phyloP scores from a whole-genome alignment of 768 basidiomycete genomes.

The Kwoniella europaea region DNA sequence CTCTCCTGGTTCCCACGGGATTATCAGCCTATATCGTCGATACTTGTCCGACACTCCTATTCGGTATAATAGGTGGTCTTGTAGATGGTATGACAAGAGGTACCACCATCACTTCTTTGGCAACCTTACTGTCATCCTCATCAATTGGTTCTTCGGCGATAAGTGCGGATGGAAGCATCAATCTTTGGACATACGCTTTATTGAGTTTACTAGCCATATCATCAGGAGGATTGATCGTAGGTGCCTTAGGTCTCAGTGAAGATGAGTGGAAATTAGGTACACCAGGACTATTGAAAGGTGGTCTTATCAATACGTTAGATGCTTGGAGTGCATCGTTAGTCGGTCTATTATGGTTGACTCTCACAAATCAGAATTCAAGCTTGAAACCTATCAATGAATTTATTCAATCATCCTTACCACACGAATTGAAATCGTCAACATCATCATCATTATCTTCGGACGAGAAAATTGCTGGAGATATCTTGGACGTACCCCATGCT shows the following conservation, averaged over 20 bases:
- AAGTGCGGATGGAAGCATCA: background rate
- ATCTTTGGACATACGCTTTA: conserved; percentile 27
- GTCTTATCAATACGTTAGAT: conserved; percentile 37
- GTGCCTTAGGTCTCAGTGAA: conserved; percentile 29
- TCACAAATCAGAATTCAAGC: conserved; percentile 19
- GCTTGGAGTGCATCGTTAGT: conserved; percentile 36
- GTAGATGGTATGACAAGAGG: conserved; percentile 45
- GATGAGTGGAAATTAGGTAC: conserved; percentile 36
- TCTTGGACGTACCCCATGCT: conserved; percentile 22
- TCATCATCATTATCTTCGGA: background rate
- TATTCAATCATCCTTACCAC: conserved; percentile 21
- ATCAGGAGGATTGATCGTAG: conserved; percentile 39
- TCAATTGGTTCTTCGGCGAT: background rate
- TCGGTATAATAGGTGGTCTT: conserved; percentile 31
- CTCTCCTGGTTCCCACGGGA: conserved; percentile 41
- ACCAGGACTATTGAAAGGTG: conserved; percentile 36
- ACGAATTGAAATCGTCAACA: conserved; percentile 16
- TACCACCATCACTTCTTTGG: conserved; percentile 35
- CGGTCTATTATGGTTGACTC: conserved; percentile 28
- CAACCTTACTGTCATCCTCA: conserved; percentile 17
- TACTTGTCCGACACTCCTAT: conserved; percentile 37
- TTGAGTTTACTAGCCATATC: conserved; percentile 36
- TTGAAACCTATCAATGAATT: conserved; percentile 15
- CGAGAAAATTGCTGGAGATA: background rate
- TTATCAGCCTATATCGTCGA: conserved; percentile 32